Conservation (phyloP, 148 eudicot genomes). For the Drosera capensis region DNA sequence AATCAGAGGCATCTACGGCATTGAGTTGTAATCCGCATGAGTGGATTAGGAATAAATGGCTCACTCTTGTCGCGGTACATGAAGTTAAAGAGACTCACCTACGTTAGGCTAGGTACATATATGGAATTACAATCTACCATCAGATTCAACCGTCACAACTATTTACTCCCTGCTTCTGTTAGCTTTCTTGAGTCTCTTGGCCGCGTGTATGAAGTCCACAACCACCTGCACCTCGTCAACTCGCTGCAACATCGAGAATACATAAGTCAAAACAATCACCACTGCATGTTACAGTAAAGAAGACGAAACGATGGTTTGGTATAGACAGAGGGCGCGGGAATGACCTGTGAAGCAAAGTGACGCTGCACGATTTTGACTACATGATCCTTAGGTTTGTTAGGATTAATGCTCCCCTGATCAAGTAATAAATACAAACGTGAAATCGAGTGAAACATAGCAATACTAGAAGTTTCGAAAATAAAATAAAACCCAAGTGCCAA, state of each 20-base stretch:
- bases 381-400: constrained; percentile 57
- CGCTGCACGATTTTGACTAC: constrained; percentile 50
- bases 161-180: not conserved
- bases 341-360: constrained; percentile 78
- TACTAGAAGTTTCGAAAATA: not conserved
- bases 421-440: not conserved
- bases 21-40: not conserved
- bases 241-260: not conserved
- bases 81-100: too few relatives aligned
- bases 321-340: not conserved
- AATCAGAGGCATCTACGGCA: not conserved
- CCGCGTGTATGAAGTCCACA: not conserved
- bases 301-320: not conserved
- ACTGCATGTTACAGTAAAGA: too few relatives aligned
- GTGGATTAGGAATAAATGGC: too few relatives aligned
- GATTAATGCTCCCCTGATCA: constrained; percentile 40
- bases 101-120: too few relatives aligned
- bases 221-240: not conserved
- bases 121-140: not conserved
- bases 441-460: not conserved
- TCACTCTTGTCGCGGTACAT: too few relatives aligned
- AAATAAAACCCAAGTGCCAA: not conserved
- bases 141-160: not conserved
- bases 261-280: too few relatives aligned
- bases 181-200: not conserved